A percentile compares a stretch with the other conserved stretches of the same genome.
Conservation (phyloP, 2,329 filamentous ascomycete genomes). For the Sclerotinia minor region DNA sequence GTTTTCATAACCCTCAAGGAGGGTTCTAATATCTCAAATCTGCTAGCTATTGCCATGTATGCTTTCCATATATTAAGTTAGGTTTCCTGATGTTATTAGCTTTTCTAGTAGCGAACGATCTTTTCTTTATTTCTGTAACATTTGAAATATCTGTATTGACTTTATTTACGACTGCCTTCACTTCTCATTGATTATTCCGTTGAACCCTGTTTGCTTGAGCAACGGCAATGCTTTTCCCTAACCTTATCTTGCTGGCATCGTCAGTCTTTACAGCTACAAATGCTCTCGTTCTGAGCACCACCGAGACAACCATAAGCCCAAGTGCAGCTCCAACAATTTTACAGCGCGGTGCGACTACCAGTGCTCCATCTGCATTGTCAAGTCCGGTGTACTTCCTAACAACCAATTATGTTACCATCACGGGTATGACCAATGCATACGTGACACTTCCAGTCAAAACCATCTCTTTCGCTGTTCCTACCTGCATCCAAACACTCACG, state of each 20-base stretch:
- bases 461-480: conserved; percentile 22
- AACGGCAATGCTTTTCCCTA: not conserved
- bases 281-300: not conserved
- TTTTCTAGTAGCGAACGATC: not conserved
- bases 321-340: not conserved
- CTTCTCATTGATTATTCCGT: not conserved
- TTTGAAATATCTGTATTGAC: not conserved
- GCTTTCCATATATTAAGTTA: conserved; percentile 1
- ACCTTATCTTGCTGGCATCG: not conserved
- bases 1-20: not conserved
- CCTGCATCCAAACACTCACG: conserved; percentile 24
- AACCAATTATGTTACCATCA: conserved; percentile 25
- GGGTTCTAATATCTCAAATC: not conserved
- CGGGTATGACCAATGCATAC: conserved; percentile 24
- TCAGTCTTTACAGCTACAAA: not conserved
- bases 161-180: not conserved
- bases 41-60: not conserved
- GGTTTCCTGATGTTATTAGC: not conserved
- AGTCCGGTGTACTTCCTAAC: conserved; percentile 23
- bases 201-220: not conserved
- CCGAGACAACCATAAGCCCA: not conserved
- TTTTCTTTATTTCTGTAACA: not conserved
- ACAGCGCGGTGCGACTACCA: not conserved
- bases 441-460: conserved; percentile 24
- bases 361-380: not conserved